Conservation (phyloP, 179 eudicot species). For the Amaranthus tricolor region DNA sequence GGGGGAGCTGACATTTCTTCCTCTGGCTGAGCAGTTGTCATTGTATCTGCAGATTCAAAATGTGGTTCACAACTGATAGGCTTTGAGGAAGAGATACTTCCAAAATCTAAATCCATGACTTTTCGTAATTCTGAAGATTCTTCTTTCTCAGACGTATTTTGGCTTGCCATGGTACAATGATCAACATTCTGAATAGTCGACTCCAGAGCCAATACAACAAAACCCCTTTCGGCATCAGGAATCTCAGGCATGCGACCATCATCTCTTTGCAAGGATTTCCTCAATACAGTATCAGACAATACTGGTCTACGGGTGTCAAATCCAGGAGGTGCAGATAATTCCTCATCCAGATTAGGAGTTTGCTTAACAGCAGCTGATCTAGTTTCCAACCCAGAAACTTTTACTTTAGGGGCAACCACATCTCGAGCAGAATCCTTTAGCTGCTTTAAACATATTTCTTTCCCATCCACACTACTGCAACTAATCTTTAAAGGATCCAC, state of each 20-base stretch:
- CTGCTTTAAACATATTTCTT: conserved; percentile 16
- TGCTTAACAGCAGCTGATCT: conserved; percentile 16
- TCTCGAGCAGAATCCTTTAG: conserved; percentile 17
- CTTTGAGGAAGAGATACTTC: conserved; percentile 8
- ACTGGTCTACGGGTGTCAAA: conserved; percentile 37
- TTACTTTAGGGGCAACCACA: conserved; percentile 6
- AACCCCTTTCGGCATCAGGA: conserved; percentile 20
- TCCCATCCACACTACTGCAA: conserved; percentile 2
- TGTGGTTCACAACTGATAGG: conserved; percentile 1
- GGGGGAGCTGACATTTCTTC: conserved; percentile 36
- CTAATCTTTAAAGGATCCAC: conserved; percentile 14
- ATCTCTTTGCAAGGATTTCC: conserved; percentile 20
- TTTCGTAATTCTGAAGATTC: conserved; percentile 8
- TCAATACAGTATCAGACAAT: conserved; percentile 17
- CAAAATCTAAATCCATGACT: conserved; percentile 10
- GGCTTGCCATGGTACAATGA: conserved; percentile 9
- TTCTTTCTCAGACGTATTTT: conserved; percentile 9
- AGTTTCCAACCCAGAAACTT: conserved; percentile 10
- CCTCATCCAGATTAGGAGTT: conserved; percentile 28
- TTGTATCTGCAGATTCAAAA: conserved; percentile 10
- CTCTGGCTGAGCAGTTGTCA: conserved; percentile 22
- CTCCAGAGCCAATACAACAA: conserved; percentile 36
- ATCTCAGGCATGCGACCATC: conserved; percentile 9
- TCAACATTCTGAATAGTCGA: conserved; percentile 14
- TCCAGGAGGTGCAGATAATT: conserved; percentile 48